Conservation (phyloP, 192 early-diverging fungal genomes). For the Helicostylum pulchrum region DNA sequence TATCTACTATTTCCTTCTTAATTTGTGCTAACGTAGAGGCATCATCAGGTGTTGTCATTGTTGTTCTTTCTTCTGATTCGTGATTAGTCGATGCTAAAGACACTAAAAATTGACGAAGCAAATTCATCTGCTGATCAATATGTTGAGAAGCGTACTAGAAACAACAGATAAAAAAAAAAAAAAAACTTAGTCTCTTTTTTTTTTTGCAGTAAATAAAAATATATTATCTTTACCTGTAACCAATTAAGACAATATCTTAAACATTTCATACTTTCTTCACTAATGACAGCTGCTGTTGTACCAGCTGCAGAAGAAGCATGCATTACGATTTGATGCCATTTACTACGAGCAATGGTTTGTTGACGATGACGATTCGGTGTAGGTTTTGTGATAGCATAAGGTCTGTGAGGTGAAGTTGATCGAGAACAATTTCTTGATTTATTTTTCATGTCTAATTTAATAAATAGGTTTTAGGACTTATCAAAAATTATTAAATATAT, state of each 20-base stretch:
- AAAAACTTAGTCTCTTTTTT: background rate
- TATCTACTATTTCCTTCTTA: constrained; percentile 80
- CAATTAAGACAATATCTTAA: constrained; percentile 87
- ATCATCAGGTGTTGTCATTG: constrained; percentile 26
- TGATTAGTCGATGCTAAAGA: constrained; percentile 28
- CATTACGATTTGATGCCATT: constrained; percentile 64
- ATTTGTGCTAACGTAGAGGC: constrained; percentile 49
- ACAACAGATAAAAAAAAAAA: background rate
- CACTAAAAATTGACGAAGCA: constrained; percentile 57
- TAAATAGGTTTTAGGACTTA: background rate
- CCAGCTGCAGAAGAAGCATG: constrained; percentile 59
- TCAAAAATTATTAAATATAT: background rate
- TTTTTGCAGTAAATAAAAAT: background rate
- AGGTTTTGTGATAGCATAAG: constrained; percentile 23
- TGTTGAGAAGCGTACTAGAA: constrained; percentile 74
- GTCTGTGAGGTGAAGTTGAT: constrained; percentile 32
- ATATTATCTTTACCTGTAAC: constrained; percentile 54
- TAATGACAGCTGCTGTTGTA: constrained; percentile 73
- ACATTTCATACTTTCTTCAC: constrained; percentile 85
- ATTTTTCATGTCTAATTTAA: constrained; percentile 24
- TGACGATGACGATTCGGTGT: constrained; percentile 26
- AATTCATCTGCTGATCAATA: constrained; percentile 63
- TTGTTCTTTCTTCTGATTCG: background rate
- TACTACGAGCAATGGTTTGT: constrained; percentile 28
- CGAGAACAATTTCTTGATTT: constrained; percentile 33